Evolutionary conservation across 768 basidiomycete species (phyloP).

Genomic region (Chalciporus piperatus): DNA sequence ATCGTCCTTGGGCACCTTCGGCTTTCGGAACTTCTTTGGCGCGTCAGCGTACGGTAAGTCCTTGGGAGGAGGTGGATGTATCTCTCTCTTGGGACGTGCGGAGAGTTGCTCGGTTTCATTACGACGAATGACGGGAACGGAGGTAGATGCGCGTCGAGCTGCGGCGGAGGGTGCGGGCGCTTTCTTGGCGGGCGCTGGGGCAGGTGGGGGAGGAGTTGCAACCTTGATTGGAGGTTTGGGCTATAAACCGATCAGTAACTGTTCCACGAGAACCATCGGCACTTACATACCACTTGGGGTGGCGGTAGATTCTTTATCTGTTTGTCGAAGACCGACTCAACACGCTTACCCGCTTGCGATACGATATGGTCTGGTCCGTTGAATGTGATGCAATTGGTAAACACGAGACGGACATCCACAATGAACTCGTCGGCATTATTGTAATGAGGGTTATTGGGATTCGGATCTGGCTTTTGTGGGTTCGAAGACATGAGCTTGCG

Average conservation of each 20-base stretch:
- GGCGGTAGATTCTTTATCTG: conserved; percentile 80
- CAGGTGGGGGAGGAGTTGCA: conserved; percentile 39
- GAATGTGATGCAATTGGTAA: conserved; percentile 85
- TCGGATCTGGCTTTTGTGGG: conserved; percentile 70
- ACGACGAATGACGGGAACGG: conserved; percentile 80
- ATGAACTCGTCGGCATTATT: conserved; percentile 75
- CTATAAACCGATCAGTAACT: conserved; percentile 22
- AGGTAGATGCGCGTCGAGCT: conserved; percentile 72
- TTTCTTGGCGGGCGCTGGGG: conserved; percentile 34
- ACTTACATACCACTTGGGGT: conserved; percentile 63
- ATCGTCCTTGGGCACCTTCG: conserved; percentile 59
- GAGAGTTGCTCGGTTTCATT: conserved; percentile 55
- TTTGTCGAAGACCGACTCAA: conserved; percentile 87
- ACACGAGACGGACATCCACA: conserved; percentile 82
- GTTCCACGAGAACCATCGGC: conserved; percentile 13
- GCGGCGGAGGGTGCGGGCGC: conserved; percentile 38
- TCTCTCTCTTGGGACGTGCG: conserved; percentile 94
- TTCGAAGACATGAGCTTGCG: conserved; percentile 81
- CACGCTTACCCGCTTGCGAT: conserved; percentile 71
- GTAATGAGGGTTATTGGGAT: conserved; percentile 74
- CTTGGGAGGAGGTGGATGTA: conserved; percentile 92
- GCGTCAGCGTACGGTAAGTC: conserved; percentile 81
- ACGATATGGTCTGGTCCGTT: conserved; percentile 90
- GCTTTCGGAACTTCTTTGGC: conserved; percentile 66
- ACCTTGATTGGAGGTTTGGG: conserved; percentile 46